phyloP scores from a whole-genome alignment of 306 rosid species.

The Vigna nakashimae region DNA sequence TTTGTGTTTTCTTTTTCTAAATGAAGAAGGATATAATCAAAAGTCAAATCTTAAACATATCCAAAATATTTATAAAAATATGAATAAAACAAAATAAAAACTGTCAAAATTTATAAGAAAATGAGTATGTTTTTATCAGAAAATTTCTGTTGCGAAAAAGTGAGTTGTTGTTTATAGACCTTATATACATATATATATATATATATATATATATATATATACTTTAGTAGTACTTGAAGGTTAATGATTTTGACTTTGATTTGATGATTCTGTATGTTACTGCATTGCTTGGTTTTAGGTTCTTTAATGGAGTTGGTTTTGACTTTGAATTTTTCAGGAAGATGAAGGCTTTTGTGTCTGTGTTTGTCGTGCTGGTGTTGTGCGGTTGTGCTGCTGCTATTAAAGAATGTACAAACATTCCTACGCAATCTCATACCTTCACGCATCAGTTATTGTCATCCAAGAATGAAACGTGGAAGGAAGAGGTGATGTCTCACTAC shows the following conservation, averaged over 20 bases:
- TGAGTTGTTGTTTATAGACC: too few relatives aligned
- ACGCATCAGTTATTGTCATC: conserved; percentile 53
- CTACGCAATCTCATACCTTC: conserved; percentile 65
- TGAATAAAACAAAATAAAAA: too few relatives aligned
- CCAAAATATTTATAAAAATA: too few relatives aligned
- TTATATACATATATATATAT: too few relatives aligned
- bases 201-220: too few relatives aligned
- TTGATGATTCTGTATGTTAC: not conserved
- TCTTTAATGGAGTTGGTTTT: not conserved
- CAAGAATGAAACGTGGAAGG: conserved; percentile 64
- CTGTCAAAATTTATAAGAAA: too few relatives aligned
- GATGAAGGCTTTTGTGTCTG: conserved; percentile 51
- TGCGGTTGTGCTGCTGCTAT: conserved; percentile 42
- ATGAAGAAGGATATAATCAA: too few relatives aligned
- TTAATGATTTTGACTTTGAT: not conserved
- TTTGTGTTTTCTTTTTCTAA: too few relatives aligned
- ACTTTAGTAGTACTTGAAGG: conserved; percentile 1
- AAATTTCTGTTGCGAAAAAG: too few relatives aligned
- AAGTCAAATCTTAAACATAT: too few relatives aligned
- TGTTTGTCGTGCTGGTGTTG: conserved; percentile 41
- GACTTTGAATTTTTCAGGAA: conserved; percentile 29
- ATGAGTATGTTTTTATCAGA: too few relatives aligned
- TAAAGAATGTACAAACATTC: conserved; percentile 76
- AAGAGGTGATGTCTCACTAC: conserved; percentile 62
- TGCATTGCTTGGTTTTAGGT: conserved; percentile 33